These are phyloP conservation scores for Cladorrhinum samala DNA, from an alignment of 495 filamentous ascomycete species.

Conservation along the genomic window DNA sequence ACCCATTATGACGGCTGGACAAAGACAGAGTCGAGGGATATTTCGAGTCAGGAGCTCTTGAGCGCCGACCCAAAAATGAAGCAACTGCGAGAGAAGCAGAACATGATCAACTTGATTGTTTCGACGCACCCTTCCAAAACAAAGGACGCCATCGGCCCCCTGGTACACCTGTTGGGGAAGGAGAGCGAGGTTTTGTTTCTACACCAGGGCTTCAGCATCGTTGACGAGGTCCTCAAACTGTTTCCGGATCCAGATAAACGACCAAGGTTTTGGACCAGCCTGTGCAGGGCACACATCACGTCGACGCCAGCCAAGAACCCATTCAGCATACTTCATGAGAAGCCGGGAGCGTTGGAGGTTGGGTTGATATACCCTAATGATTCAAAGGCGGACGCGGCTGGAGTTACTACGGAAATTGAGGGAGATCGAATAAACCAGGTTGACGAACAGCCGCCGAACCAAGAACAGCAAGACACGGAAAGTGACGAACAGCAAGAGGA, in stretches of 20 bases:
- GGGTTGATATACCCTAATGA: neutral
- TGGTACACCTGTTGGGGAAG: neutral
- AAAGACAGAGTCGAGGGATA: too few relatives aligned
- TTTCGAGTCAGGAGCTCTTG: too few relatives aligned
- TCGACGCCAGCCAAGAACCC: too few relatives aligned
- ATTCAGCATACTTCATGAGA: neutral
- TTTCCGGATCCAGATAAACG: neutral
- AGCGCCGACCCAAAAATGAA: too few relatives aligned
- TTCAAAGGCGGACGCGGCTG: too few relatives aligned
- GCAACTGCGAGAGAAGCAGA: too few relatives aligned
- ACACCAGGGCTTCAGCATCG: neutral
- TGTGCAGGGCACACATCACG: neutral
- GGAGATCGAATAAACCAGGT: too few relatives aligned
- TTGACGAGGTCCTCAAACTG: neutral
- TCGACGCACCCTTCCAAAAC: neutral
- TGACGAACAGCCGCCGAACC: too few relatives aligned
- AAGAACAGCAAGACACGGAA: neutral
- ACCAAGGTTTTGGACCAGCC: neutral
- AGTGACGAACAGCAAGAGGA: neutral
- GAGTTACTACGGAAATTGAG: too few relatives aligned
- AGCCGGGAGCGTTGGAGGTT: neutral
- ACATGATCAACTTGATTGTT: neutral
- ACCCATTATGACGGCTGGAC: too few relatives aligned
- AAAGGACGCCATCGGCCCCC: neutral
- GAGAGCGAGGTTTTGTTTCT: neutral